phyloP scores from a whole-genome alignment of 2,329 filamentous ascomycete genomes.

The Aspergillus viridinutans region DNA sequence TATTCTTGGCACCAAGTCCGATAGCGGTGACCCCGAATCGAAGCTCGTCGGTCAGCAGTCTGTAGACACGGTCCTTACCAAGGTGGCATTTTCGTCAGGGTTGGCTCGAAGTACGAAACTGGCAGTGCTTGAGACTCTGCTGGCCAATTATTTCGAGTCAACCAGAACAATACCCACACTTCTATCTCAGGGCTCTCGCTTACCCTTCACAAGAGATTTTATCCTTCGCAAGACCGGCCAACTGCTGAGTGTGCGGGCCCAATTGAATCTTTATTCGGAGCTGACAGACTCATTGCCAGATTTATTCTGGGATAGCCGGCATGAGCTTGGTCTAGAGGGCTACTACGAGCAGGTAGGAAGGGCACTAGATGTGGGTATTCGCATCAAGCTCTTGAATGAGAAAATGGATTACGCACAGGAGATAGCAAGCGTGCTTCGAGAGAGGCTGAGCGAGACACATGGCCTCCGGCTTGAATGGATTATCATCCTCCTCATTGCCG shows the following conservation, averaged over 20 bases:
- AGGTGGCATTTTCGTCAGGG: slow-evolving; percentile 94
- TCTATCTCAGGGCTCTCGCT: slow-evolving; percentile 62
- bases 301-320: slow-evolving; percentile 89
- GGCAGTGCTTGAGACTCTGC: slow-evolving; percentile 78
- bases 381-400: slow-evolving; percentile 88
- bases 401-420: slow-evolving; percentile 98
- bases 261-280: slow-evolving; percentile 94
- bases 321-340: slow-evolving; percentile 83
- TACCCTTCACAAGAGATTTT: slow-evolving; percentile 66
- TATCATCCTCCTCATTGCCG: slow-evolving; percentile 87
- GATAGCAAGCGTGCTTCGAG: slow-evolving; percentile 82
- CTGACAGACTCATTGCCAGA: slow-evolving; percentile 92
- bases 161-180: slow-evolving; percentile 77
- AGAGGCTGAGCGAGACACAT: slow-evolving; percentile 86
- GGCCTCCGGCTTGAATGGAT: slow-evolving; percentile 87
- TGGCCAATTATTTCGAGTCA: slow-evolving; percentile 80
- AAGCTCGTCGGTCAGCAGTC: slow-evolving; percentile 27
- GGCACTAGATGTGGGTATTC: slow-evolving; percentile 82
- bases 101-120: slow-evolving; percentile 90
- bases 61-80: slow-evolving; percentile 70
- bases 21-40: slow-evolving; percentile 16
- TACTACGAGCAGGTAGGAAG: slow-evolving; percentile 94
- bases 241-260: slow-evolving; percentile 79
- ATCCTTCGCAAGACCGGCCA: slow-evolving; percentile 93
- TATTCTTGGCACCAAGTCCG: slow-evolving; percentile 70